A percentile compares a stretch with the other conserved stretches of the same genome.
Evolutionary conservation across 768 basidiomycete genomes (phyloP).

Genomic region (Psilocybe cyanescens): DNA sequence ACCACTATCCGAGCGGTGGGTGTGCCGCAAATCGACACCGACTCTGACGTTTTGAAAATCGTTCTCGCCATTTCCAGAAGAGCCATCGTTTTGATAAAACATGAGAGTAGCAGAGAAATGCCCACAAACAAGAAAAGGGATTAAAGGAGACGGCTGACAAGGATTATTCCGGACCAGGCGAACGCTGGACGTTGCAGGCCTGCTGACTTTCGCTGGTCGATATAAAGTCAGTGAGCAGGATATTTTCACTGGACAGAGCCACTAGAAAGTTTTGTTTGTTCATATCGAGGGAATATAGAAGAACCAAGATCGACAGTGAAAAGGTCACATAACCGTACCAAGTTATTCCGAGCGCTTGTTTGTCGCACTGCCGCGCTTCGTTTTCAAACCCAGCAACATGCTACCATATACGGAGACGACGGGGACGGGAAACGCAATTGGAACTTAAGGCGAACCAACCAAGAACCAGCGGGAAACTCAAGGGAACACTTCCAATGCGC

Average conservation of each 20-base stretch:
- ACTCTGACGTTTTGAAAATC: background rate
- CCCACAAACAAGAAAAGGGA: background rate
- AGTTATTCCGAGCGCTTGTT: slow-evolving; percentile 7
- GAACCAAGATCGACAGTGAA: slow-evolving; percentile 18
- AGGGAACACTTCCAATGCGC: no score
- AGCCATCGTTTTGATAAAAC: slow-evolving; percentile 13
- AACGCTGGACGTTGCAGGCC: background rate
- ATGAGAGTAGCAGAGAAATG: slow-evolving; percentile 9
- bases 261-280: slow-evolving; percentile 1
- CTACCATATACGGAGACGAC: background rate
- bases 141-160: slow-evolving; percentile 22
- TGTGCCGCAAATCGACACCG: background rate
- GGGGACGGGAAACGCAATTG: background rate
- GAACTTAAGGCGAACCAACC: no score
- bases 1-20: background rate
- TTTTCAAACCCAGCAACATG: slow-evolving; percentile 23
- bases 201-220: slow-evolving; percentile 11
- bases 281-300: slow-evolving; percentile 13
- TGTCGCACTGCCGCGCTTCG: background rate
- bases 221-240: slow-evolving; percentile 5
- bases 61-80: background rate
- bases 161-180: slow-evolving; percentile 1
- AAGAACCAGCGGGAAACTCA: no score
- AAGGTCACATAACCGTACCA: slow-evolving; percentile 15
- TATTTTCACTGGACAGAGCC: background rate